Base-by-base conservation (phyloP, 2,329 filamentous ascomycete genomes). In the Elsinoe perseae region DNA sequence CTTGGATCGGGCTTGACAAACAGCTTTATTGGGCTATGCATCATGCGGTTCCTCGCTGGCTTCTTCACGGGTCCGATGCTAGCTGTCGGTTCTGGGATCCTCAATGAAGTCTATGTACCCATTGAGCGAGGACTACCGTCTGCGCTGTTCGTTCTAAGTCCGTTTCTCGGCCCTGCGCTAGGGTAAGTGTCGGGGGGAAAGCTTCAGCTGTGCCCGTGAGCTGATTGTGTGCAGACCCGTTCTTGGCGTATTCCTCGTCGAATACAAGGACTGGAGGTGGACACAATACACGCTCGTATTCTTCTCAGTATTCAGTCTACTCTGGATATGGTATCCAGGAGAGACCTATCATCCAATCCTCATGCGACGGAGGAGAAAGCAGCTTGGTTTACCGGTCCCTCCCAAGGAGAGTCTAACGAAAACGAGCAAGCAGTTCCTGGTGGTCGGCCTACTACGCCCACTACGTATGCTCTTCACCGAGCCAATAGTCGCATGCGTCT, bases 11-110 rank as follows among this genome's bases (percentile, higher is more conserved):
- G 73, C 0, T 69, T 75, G 25, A 68, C 70, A 59, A 83, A 87
- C 64, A 85, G 84, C 59, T 76, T 90, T 43, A 83, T 85, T 64
- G 83, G 84, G 0, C 73, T 92, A 20, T 73, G 88, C 23, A 78
- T 90, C 57, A 83, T 82, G 64, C 82, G 87, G 10, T 88, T 70
- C 56, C 62, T 70, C 21, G 66, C 69, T 16, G 70, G 69, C 1
- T 62, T 67, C 30, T 62, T 68, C 38, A 64, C 64, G 10, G 60
- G 61, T 9, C 66, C 68, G 1, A 68, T 70, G 1, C 64, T 76
- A 1, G 72, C 73, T 2, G 70, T 75, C 1, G 73, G 72, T 3
- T 69, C 68, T 5, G 73, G 73, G 0, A 74, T 70, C 1, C 70
- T 65, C 55, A 70, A 70, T 4, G 73, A 75, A 59, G 28, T 75